Percentiles rank a stretch among this genome's conserved stretches.
These are phyloP conservation scores for Boeremia lycopersici DNA, from an alignment of 2,329 filamentous ascomycete genomes.

Conservation along the genomic window DNA sequence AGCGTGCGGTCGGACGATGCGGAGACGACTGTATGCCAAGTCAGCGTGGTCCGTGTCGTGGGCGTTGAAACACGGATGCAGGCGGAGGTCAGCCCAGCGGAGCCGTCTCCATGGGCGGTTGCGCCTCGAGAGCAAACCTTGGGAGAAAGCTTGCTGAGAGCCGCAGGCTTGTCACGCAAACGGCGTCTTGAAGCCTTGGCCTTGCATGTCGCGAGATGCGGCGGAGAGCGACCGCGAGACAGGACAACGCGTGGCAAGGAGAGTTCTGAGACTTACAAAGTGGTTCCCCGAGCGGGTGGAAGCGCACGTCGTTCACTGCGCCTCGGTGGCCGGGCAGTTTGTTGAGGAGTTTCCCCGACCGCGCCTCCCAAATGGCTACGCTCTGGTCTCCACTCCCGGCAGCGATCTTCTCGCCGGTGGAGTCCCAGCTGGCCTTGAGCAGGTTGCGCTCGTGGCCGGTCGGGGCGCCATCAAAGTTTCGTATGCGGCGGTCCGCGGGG, in stretches of 20 bases:
- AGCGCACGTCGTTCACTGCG: slow-evolving; percentile 91
- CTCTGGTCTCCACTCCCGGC: slow-evolving; percentile 90
- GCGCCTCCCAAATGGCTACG: slow-evolving; percentile 87
- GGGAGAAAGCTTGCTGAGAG: not conserved
- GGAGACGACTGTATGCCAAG: slow-evolving; percentile 71
- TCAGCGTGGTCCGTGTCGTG: slow-evolving; percentile 27
- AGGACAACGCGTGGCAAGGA: not conserved
- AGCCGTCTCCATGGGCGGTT: not conserved
- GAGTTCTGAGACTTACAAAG: slow-evolving; percentile 70
- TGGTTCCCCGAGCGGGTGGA: slow-evolving; percentile 82
- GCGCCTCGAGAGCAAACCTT: not conserved
- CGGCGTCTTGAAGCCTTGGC: not conserved
- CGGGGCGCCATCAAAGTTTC: slow-evolving; percentile 90
- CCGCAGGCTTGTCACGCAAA: not conserved
- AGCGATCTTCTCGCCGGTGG: slow-evolving; percentile 82
- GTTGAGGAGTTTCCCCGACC: slow-evolving; percentile 88
- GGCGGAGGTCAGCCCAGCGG: slow-evolving; percentile 3
- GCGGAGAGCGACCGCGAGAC: not conserved
- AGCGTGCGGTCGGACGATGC: slow-evolving; percentile 88
- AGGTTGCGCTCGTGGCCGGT: slow-evolving; percentile 90
- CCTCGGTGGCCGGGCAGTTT: slow-evolving; percentile 96
- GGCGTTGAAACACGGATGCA: slow-evolving; percentile 22
- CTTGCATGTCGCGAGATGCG: not conserved
- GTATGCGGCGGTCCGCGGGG: slow-evolving; percentile 80
- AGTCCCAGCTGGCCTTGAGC: slow-evolving; percentile 87